These are phyloP conservation scores for Fomitopsis palustris DNA, from an alignment of 1,284 basidiomycete genomes.

Conservation along the genomic window DNA sequence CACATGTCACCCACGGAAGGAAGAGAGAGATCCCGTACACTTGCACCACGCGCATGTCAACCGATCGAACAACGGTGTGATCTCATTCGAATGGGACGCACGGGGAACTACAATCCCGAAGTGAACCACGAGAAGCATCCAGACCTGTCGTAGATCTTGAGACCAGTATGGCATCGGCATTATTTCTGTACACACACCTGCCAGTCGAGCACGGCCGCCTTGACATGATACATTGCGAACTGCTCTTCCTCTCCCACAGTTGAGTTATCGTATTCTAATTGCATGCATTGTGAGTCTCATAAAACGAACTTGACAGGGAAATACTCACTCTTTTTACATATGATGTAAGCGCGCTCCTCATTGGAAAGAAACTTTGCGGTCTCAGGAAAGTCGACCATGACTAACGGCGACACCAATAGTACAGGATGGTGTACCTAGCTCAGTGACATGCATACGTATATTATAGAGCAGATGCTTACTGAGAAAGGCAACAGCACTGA, in stretches of 20 bases:
- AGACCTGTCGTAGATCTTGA: conserved; percentile 31
- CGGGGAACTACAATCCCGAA: conserved; percentile 57
- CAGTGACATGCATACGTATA: too few relatives aligned
- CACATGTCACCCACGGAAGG: conserved; percentile 50
- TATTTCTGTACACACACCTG: conserved; percentile 38
- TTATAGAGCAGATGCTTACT: too few relatives aligned
- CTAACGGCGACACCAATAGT: conserved; percentile 20
- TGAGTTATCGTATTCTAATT: conserved; percentile 64
- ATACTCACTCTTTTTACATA: conserved; percentile 67
- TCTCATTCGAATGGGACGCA: conserved; percentile 35
- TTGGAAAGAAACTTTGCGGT: conserved; percentile 56
- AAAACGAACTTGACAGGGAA: too few relatives aligned
- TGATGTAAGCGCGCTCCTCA: conserved; percentile 54
- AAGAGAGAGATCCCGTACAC: conserved; percentile 62
- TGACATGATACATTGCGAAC: conserved; percentile 50
- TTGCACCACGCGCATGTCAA: conserved; percentile 9
- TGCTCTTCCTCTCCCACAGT: conserved; percentile 64
- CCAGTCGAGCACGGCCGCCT: conserved; percentile 59
- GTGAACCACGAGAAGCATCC: conserved; percentile 56
- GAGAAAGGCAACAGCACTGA: conserved; percentile 41
- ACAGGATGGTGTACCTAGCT: too few relatives aligned
- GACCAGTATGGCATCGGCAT: neutral
- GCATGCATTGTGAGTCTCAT: too few relatives aligned
- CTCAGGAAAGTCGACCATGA: conserved; percentile 56
- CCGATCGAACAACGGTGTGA: neutral